These are phyloP conservation scores for Ilex asprella DNA, from an alignment of 257 asterid genomes.

Conservation along the genomic window DNA sequence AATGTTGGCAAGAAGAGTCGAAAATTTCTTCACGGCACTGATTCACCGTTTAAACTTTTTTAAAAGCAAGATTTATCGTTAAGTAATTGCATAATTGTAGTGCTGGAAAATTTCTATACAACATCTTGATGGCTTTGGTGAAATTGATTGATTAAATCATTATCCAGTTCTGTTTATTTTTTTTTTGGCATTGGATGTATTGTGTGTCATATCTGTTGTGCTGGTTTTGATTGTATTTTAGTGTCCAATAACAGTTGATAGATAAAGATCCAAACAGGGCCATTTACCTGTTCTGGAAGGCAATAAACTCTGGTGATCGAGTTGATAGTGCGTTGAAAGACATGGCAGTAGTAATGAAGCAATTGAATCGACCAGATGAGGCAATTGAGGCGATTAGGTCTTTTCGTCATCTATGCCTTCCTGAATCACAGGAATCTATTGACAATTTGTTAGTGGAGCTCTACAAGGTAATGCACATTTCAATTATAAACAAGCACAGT, in stretches of 20 bases:
- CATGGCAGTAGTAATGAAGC: constrained; percentile 96
- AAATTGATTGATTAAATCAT: neutral
- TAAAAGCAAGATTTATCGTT: no score
- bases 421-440: constrained; percentile 74
- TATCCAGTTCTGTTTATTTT: neutral
- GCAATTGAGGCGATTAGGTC: constrained; percentile 95
- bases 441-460: constrained; percentile 82
- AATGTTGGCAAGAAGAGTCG: no score
- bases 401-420: constrained; percentile 86
- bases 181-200: neutral
- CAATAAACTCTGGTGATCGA: constrained; percentile 89
- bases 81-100: no score
- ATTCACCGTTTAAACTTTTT: no score
- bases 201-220: no score
- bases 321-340: constrained; percentile 93
- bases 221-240: neutral
- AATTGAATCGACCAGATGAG: constrained; percentile 74
- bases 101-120: no score
- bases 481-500: neutral
- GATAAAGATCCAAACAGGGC: constrained; percentile 76
- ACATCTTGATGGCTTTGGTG: no score
- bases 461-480: constrained; percentile 45
- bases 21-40: no score
- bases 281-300: constrained; percentile 84
- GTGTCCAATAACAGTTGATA: constrained; percentile 20